These are phyloP conservation scores for Fistulifera pelliculosa DNA, from an alignment of 108 stramenopile species.

Conservation along the genomic window DNA sequence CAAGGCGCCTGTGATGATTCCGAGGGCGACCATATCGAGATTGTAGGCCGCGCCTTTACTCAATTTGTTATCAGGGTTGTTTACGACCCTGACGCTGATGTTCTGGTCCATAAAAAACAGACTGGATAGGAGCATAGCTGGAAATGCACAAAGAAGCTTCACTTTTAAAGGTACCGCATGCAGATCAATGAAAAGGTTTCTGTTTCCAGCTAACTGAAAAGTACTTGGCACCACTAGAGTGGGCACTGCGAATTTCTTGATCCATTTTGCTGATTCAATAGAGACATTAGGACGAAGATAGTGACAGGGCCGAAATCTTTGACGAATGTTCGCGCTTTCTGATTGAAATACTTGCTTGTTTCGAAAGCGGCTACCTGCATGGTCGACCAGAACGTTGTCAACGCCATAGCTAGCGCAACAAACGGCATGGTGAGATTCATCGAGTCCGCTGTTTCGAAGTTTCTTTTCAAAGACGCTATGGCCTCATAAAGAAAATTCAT, in stretches of 20 bases:
- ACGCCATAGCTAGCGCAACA: conserved; percentile 62
- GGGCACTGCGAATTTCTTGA: conserved; percentile 65
- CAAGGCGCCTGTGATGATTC: conserved; percentile 72
- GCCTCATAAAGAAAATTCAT: conserved; percentile 95
- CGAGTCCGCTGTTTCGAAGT: conserved; percentile 67
- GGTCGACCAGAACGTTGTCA: conserved; percentile 60
- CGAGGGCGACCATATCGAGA: conserved; percentile 87
- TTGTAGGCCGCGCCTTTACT: conserved; percentile 90
- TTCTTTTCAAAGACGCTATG: conserved; percentile 45
- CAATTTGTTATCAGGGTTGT: conserved; percentile 83
- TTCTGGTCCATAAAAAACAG: conserved; percentile 97
- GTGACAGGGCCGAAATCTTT: conserved; percentile 91
- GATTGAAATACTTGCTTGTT: conserved; percentile 61
- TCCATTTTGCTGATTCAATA: conserved; percentile 45
- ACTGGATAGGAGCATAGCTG: conserved; percentile 75
- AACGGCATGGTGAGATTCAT: conserved; percentile 80
- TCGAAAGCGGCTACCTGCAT: conserved; percentile 59
- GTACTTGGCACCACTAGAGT: conserved; percentile 68
- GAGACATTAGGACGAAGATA: conserved; percentile 71
- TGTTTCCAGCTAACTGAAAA: conserved; percentile 71
- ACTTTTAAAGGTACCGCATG: conserved; percentile 49
- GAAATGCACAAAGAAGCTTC: conserved; percentile 71
- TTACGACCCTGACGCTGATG: conserved; percentile 87
- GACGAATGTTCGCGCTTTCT: conserved; percentile 62
- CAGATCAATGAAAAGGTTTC: conserved; percentile 62